Evolutionary conservation across 169 alveolate genomes (phyloP), one percentile per base, ranked within the genome.

Genomic region (Plasmodium knowlesi): DNA sequence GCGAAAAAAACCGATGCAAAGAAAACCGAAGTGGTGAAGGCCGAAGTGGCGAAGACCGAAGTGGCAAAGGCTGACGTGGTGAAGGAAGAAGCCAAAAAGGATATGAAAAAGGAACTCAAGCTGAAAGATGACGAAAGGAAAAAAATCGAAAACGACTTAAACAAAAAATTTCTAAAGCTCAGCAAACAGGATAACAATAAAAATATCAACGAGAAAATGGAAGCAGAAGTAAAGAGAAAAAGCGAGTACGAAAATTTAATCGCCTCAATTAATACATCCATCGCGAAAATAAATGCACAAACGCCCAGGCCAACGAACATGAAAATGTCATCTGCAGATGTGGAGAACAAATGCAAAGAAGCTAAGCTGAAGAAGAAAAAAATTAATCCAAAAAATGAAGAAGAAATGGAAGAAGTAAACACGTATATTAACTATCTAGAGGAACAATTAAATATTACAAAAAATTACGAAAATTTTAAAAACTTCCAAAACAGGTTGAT

Each of bases 321-420:
- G 83, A 88, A 88, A 78, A 37, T 88, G 72, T 54, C 94, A 2
- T 78, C 89, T 0, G 89, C 73, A 2, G 94, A 88, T 22, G 50
- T 88, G 6, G 94, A 88, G 10, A 88, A 78, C 71, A 76, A 79
- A 50, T 54, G 80, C 70, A 88, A 88, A n/a, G 94, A 88, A 57
- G 94, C 89, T 1, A 88, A 88, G 57, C 70, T 80, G 32, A 54
- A 88, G 43, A 88, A 88, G 28, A 88, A 88, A 30, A 88, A 88
- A 78, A 78, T 79, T 16, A 88, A 88, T 46, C 86, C 94, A 6
- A 88, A 88, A 30, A 79, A 71, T 76, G 54, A 39, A 39, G 94
- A 88, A 88, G 89, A 88, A 88, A 57, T 88, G 39, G 89, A 88
- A 88, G 94, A 88, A 88, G 89, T 80, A 19, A 61, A 88, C 53